These are phyloP conservation scores for Hypholoma sublateritium DNA, from an alignment of 768 basidiomycete genomes.

Conservation along the genomic window DNA sequence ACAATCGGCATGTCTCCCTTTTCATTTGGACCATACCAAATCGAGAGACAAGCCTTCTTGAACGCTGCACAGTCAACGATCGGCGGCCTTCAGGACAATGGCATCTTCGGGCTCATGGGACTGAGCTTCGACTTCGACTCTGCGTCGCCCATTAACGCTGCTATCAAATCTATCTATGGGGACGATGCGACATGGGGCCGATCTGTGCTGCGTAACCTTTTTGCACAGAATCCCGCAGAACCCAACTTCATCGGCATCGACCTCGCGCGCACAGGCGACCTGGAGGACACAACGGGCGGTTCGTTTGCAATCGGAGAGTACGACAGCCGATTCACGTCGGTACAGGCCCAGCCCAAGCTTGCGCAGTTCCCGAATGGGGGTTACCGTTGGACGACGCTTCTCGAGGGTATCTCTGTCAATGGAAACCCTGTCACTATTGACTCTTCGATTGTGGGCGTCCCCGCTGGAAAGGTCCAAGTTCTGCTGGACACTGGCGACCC, in stretches of 20 bases:
- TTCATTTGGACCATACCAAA: slow-evolving; percentile 28
- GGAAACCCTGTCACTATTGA: slow-evolving; percentile 23
- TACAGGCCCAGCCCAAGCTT: slow-evolving; percentile 30
- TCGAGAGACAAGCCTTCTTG: slow-evolving; percentile 32
- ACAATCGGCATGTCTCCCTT: slow-evolving; percentile 32
- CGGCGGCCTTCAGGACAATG: slow-evolving; percentile 14
- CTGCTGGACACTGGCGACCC: slow-evolving; percentile 47
- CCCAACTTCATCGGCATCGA: slow-evolving; percentile 43
- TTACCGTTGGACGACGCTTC: slow-evolving; percentile 41
- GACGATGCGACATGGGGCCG: slow-evolving; percentile 27
- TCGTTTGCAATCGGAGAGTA: slow-evolving; percentile 43
- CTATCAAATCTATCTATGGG: slow-evolving; percentile 23
- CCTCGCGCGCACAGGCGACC: slow-evolving; percentile 38
- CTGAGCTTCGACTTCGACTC: slow-evolving; percentile 30
- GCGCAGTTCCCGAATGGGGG: slow-evolving; percentile 32
- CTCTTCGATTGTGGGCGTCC: slow-evolving; percentile 29
- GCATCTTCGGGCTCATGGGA: slow-evolving; percentile 34
- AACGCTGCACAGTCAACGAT: slow-evolving; percentile 21
- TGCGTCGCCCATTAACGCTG: slow-evolving; percentile 29
- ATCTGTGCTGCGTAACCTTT: slow-evolving; percentile 41
- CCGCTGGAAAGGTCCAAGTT: slow-evolving; percentile 30
- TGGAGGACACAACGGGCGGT: slow-evolving; percentile 40
- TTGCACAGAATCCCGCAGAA: slow-evolving; percentile 28
- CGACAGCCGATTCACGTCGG: slow-evolving; percentile 29
- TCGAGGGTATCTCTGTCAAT: slow-evolving; percentile 37